Conservation (phyloP, 345 rosid genomes). For the Odontarrhena argentea region DNA sequence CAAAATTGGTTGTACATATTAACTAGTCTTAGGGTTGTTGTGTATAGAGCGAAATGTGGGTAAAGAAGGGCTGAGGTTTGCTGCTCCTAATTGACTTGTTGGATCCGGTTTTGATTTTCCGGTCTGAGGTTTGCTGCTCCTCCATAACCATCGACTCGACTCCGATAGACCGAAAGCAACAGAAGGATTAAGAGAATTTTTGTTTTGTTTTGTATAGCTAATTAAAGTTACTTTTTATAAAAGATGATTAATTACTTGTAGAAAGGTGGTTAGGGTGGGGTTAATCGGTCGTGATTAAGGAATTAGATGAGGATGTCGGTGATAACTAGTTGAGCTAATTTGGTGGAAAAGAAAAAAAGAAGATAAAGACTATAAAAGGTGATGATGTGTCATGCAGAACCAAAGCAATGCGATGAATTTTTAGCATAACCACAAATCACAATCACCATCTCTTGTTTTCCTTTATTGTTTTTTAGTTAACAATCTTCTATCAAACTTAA, state of each 20-base stretch:
- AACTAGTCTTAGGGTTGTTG: slow-evolving; percentile 13
- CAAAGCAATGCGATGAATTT: slow-evolving; percentile 24
- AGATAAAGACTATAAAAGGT: neutral
- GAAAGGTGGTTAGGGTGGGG: slow-evolving; percentile 10
- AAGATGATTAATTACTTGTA: slow-evolving; percentile 3
- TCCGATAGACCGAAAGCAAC: slow-evolving; percentile 22
- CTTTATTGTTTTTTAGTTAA: too few relatives aligned
- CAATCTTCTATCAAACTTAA: too few relatives aligned
- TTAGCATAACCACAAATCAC: slow-evolving; percentile 15
- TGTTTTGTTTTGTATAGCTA: neutral
- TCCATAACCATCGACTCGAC: neutral
- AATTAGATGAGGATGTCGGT: slow-evolving; percentile 23
- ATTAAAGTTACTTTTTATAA: slow-evolving; percentile 16
- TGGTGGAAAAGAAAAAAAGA: slow-evolving; percentile 2
- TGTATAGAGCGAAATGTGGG: neutral
- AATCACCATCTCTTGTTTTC: slow-evolving; percentile 19
- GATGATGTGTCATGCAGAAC: slow-evolving; percentile 26
- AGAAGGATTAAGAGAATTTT: slow-evolving; percentile 2
- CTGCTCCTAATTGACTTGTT: slow-evolving; percentile 8
- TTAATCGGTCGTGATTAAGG: slow-evolving; percentile 1
- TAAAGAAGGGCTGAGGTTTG: slow-evolving; percentile 24
- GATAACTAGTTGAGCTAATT: slow-evolving; percentile 5
- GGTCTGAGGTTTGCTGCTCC: too few relatives aligned
- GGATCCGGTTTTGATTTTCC: neutral
- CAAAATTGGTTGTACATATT: slow-evolving; percentile 16